phyloP scores from a whole-genome alignment of 2,329 filamentous ascomycete species.

The Davidsoniella neocaledoniae region DNA sequence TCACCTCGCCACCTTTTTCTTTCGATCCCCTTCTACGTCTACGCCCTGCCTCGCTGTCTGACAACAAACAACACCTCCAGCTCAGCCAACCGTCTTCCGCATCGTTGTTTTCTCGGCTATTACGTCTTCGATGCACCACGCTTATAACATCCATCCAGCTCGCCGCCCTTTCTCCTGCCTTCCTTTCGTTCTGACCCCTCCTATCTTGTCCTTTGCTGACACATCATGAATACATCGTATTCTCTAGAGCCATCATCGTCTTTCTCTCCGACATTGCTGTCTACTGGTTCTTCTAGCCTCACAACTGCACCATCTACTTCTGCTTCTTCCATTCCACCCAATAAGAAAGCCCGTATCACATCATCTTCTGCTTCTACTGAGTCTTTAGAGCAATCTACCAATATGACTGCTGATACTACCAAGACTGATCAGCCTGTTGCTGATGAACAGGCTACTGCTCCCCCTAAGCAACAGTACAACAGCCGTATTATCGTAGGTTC shows the following conservation, averaged over 20 bases:
- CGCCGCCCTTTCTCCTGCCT: background rate
- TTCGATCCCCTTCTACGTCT: no score
- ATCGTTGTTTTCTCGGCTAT: no score
- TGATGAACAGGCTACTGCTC: background rate
- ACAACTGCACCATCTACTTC: background rate
- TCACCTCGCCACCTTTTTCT: no score
- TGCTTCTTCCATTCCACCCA: background rate
- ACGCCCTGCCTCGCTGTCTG: no score
- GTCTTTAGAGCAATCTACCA: background rate
- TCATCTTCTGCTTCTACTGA: background rate
- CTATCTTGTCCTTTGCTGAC: background rate
- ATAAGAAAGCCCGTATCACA: constrained; percentile 1
- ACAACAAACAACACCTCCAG: no score
- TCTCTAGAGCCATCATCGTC: constrained; percentile 5
- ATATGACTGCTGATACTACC: constrained; percentile 5
- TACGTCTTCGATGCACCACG: no score
- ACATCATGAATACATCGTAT: constrained; percentile 10
- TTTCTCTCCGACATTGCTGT: background rate
- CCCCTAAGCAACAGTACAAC: constrained; percentile 8
- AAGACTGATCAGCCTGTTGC: background rate
- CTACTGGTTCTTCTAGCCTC: background rate
- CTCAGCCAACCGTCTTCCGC: no score
- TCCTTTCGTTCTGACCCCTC: background rate
- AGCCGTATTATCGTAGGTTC: constrained; percentile 11
- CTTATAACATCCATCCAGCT: no score